Percentiles rank a stretch among this genome's conserved stretches.
phyloP scores from a whole-genome alignment of 352 stramenopile genomes.

The Phytophthora cactorum region DNA sequence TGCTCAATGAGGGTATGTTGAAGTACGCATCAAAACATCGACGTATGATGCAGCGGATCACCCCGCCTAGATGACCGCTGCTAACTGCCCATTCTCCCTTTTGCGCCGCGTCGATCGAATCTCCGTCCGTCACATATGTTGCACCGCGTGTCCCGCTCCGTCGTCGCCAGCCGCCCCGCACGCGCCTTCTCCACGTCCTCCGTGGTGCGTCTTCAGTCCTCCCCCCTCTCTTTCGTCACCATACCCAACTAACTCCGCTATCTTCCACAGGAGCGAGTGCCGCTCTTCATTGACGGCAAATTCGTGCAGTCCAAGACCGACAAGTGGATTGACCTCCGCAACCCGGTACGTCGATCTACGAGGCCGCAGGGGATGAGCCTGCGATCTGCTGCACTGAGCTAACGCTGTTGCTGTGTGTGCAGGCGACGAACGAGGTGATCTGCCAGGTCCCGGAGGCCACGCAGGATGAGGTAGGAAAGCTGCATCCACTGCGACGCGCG shows the following conservation, averaged over 20 bases:
- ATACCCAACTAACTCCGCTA: background rate
- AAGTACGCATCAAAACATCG: slow-evolving; percentile 32
- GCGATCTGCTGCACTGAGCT: slow-evolving; percentile 21
- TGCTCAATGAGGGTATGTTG: slow-evolving; percentile 10
- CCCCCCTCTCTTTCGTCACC: background rate
- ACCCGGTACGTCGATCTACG: slow-evolving; percentile 61
- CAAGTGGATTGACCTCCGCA: slow-evolving; percentile 93
- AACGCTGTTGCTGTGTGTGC: background rate
- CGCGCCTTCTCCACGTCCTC: slow-evolving; percentile 58
- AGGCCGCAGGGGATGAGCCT: background rate
- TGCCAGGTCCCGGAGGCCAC: slow-evolving; percentile 89
- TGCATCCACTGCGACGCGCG: background rate
- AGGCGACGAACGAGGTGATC: slow-evolving; percentile 91
- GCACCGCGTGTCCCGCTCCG: slow-evolving; percentile 32
- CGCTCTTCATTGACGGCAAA: slow-evolving; percentile 93
- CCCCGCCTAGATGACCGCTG: background rate
- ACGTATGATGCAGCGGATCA: slow-evolving; percentile 15
- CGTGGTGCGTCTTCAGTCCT: slow-evolving; percentile 29
- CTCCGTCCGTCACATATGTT: slow-evolving; percentile 26
- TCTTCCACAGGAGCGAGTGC: slow-evolving; percentile 60
- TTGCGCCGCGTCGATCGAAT: slow-evolving; percentile 12
- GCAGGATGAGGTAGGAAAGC: slow-evolving; percentile 61
- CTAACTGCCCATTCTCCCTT: slow-evolving; percentile 25
- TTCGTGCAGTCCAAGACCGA: slow-evolving; percentile 92
- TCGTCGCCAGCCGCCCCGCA: slow-evolving; percentile 20